Evolutionary conservation across 257 asterid genomes (phyloP).

Genomic region (Nicotiana otophora): DNA sequence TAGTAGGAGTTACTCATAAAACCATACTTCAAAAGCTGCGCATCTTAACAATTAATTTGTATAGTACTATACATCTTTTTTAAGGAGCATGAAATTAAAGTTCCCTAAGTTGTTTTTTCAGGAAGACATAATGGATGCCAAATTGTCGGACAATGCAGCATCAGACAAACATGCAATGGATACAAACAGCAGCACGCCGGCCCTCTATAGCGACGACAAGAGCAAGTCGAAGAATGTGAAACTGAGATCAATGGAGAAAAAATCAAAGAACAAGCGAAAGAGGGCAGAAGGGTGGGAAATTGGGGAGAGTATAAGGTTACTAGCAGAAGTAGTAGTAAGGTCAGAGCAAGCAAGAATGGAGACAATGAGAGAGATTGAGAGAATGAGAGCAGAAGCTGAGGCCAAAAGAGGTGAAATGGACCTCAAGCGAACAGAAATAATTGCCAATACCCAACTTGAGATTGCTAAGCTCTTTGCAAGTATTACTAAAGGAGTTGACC

Average conservation of each 20-base stretch:
- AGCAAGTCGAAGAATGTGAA: conserved; percentile 26
- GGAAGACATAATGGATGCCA: conserved; percentile 37
- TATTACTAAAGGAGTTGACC: conserved; percentile 28
- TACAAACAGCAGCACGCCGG: conserved; percentile 66
- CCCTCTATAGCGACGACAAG: conserved; percentile 32
- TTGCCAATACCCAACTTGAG: conserved; percentile 69
- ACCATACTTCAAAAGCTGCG: not conserved
- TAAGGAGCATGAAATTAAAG: not conserved
- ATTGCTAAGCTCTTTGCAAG: conserved; percentile 67
- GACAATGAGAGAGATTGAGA: conserved; percentile 67
- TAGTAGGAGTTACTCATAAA: not conserved
- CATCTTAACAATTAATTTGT: too few species aligned
- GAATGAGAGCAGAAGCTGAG: conserved; percentile 71
- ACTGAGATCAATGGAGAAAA: conserved; percentile 12
- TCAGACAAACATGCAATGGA: conserved; percentile 29
- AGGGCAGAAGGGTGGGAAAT: conserved; percentile 31
- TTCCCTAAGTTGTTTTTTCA: not conserved
- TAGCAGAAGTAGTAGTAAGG: conserved; percentile 64
- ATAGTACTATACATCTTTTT: not conserved
- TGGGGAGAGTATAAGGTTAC: conserved; percentile 68
- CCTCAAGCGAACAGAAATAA: conserved; percentile 62
- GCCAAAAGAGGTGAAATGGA: conserved; percentile 74
- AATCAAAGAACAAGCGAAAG: conserved; percentile 24
- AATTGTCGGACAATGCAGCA: conserved; percentile 33
- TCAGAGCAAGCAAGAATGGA: conserved; percentile 73